phyloP scores from a whole-genome alignment of 2,329 filamentous ascomycete genomes.

The Talaromyces sp. region DNA sequence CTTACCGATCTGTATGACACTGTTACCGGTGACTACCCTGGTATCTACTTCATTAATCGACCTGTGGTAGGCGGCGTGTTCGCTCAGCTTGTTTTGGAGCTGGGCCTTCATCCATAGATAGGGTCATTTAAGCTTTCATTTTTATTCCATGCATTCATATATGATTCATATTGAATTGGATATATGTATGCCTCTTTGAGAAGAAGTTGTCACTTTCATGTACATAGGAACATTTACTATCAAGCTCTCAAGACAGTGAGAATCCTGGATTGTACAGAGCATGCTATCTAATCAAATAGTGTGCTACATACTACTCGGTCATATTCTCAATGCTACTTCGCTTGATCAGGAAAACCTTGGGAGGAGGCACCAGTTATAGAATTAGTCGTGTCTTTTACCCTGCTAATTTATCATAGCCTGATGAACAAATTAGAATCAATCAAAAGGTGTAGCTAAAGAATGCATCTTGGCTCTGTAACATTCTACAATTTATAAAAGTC shows the following conservation, averaged over 20 bases:
- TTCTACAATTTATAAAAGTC: neutral
- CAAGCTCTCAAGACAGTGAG: neutral
- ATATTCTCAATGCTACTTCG: neutral
- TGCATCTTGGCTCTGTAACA: neutral
- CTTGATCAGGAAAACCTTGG: neutral
- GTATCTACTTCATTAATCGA: constrained; percentile 46
- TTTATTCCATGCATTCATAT: neutral
- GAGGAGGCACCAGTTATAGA: neutral
- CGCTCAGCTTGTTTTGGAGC: constrained; percentile 42
- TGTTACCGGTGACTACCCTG: constrained; percentile 38
- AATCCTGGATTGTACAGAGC: neutral
- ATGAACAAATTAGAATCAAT: neutral
- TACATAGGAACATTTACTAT: neutral
- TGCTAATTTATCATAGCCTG: no score
- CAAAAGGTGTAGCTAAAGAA: neutral
- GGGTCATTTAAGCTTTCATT: neutral
- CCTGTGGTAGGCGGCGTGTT: constrained; percentile 54
- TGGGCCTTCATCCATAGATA: constrained; percentile 16
- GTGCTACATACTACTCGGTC: no score
- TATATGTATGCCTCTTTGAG: neutral
- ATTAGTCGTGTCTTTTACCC: no score
- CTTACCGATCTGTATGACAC: constrained; percentile 55
- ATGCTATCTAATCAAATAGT: no score
- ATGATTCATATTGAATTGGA: neutral
- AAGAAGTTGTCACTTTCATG: neutral